Base-by-base conservation (phyloP, 2,329 filamentous ascomycete genomes). In the Meredithiella fracta region DNA sequence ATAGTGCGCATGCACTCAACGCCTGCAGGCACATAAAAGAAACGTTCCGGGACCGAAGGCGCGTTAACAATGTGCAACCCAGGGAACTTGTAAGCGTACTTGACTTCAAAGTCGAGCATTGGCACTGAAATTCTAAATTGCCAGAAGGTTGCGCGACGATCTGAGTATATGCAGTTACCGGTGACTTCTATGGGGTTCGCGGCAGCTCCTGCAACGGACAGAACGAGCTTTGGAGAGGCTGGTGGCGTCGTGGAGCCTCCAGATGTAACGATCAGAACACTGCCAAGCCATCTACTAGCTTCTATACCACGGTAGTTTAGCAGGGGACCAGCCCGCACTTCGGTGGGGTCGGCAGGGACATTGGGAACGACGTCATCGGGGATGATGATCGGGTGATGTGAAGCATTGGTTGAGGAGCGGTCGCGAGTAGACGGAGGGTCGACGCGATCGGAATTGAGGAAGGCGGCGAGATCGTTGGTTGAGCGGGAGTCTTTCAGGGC, bases 1-100 rank as follows among this genome's bases (percentile, higher is more conserved):
- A 97, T 94, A 65, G 96, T 86, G 65, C 94, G 88, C 91, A 98
- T 97, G 3, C 86, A 86, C 68, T 96, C 83, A 47, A 80, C 79
- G 58, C 76, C 74, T 11, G 86, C 87, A 11, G 92, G 91, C 3
- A 97, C 80, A 74, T 85, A 94, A 69, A 98, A 98, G 52, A 62
- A 79, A 70, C 76, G 94, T 72, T 67, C 69, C 58, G 70, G 72
- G 5, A 74, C 73, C 65, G 80, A 78, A 60, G 72, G 73, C 40
- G 72, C 69, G 61, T 76, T 77, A 54, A 73, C 70, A 64, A 82
- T 83, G 51, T 73, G 75, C 64, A 92, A 70, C 14, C 77, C 77
- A 6, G 80, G 77, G 58, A 96, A 78, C 22, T 72, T 72, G 69
- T 96, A 96, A 62, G 85, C 78, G 82, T 88, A 95, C 65, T 78